Evolutionary conservation across 2,329 filamentous ascomycete species (phyloP).

Genomic region (Aspergillus novoparasiticus): DNA sequence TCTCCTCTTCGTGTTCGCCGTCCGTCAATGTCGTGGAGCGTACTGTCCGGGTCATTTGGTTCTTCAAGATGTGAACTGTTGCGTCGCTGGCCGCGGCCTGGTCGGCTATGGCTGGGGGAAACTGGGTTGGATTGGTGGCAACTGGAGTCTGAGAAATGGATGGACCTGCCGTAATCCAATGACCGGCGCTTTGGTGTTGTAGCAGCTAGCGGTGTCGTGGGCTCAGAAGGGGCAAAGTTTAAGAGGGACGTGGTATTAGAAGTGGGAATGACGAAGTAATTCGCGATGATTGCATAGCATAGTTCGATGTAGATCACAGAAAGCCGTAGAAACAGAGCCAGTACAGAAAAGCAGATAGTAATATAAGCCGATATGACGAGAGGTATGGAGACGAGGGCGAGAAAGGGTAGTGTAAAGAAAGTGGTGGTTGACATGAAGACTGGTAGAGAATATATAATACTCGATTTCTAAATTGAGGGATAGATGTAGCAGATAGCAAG

Average conservation of each 20-base stretch:
- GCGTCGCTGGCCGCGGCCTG: conserved; percentile 9
- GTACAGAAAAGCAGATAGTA: conserved; percentile 64
- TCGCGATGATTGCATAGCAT: conserved; percentile 59
- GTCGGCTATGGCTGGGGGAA: conserved; percentile 7
- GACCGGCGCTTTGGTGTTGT: conserved; percentile 27
- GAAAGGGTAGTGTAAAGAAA: conserved; percentile 60
- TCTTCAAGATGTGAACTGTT: conserved; percentile 11
- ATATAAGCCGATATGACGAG: conserved; percentile 64
- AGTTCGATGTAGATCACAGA: conserved; percentile 66
- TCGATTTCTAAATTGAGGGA: not conserved
- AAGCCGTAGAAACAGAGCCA: conserved; percentile 63
- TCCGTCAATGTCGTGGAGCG: conserved; percentile 5
- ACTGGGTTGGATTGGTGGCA: conserved; percentile 3
- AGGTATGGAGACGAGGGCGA: conserved; percentile 65
- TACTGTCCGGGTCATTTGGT: conserved; percentile 4
- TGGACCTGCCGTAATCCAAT: conserved; percentile 21
- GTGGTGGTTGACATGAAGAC: conserved; percentile 35
- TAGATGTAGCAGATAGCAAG: not conserved
- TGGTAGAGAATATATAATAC: not conserved
- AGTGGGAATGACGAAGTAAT: conserved; percentile 50
- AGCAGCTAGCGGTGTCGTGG: conserved; percentile 25
- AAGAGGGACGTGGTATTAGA: conserved; percentile 31
- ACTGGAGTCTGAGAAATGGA: conserved; percentile 4
- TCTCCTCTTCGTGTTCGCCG: conserved; percentile 19
- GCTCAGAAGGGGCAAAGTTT: conserved; percentile 32